Evolutionary conservation across 2,329 filamentous ascomycete genomes (phyloP).

Genomic region (Fusarium penzigii): DNA sequence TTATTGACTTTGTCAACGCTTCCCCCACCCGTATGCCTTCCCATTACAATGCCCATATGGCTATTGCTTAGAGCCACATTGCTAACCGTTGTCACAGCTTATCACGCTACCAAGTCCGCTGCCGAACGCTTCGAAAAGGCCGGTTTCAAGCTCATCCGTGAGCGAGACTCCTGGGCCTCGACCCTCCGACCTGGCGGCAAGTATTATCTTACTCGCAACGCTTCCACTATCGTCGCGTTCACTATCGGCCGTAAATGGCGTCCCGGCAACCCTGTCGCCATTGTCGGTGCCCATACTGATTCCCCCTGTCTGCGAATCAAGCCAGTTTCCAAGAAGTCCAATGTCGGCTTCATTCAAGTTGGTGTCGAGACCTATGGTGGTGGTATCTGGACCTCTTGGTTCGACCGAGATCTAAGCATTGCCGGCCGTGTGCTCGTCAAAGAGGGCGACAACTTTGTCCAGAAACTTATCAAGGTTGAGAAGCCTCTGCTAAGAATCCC

Average conservation of each 20-base stretch:
- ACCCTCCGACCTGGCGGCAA: conserved; percentile 83
- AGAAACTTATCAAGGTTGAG: conserved; percentile 87
- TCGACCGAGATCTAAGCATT: conserved; percentile 89
- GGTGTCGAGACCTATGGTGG: conserved; percentile 97
- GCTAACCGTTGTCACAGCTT: conserved; percentile 59
- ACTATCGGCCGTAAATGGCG: conserved; percentile 89
- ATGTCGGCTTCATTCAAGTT: conserved; percentile 87
- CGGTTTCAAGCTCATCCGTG: conserved; percentile 85
- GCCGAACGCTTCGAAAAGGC: conserved; percentile 75
- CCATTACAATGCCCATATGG: background rate
- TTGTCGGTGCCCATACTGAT: conserved; percentile 96
- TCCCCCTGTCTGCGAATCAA: conserved; percentile 91
- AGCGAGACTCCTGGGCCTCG: conserved; percentile 85
- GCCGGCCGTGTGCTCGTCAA: conserved; percentile 86
- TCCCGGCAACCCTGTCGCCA: conserved; percentile 85
- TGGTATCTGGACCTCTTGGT: conserved; percentile 98
- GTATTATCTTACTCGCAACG: conserved; percentile 95
- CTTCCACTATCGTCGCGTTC: conserved; percentile 89
- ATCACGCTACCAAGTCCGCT: conserved; percentile 85
- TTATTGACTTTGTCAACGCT: conserved; percentile 89
- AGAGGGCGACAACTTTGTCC: conserved; percentile 70
- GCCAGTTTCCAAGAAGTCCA: conserved; percentile 86
- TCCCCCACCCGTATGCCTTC: conserved; percentile 79
- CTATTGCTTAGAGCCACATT: background rate
- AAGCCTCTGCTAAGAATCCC: conserved; percentile 89